phyloP scores from a whole-genome alignment of 75 land plant species.

The Cupressus sempervirens region DNA sequence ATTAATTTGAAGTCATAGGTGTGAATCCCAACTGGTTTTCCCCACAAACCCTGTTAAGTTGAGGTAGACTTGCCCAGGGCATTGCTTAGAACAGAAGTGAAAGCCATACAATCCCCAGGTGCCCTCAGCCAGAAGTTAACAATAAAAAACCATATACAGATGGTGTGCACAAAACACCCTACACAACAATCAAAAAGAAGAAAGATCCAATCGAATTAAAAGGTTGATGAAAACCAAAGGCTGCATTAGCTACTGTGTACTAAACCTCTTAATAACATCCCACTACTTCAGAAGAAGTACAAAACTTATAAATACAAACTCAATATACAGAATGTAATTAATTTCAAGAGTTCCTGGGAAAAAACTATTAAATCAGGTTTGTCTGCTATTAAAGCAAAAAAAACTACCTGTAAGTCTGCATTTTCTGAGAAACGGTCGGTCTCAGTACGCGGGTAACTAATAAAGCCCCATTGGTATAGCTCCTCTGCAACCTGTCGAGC shows the following conservation, averaged over 20 bases:
- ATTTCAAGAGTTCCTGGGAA: background rate
- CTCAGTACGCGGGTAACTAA: conserved; percentile 97
- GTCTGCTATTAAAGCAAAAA: background rate
- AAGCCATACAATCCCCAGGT: background rate
- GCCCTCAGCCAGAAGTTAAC: background rate
- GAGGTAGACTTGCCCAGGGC: background rate
- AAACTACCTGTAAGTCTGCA: conserved; percentile 71
- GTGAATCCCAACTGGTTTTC: background rate
- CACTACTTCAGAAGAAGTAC: background rate
- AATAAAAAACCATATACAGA: background rate
- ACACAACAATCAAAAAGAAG: background rate
- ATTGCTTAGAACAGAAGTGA: background rate
- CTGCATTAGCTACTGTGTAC: background rate
- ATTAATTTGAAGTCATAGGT: background rate
- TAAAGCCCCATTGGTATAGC: conserved; percentile 90
- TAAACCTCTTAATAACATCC: background rate
- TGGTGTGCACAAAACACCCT: background rate
- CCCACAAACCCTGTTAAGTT: background rate
- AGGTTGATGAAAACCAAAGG: background rate
- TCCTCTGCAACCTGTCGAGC: conserved; percentile 74
- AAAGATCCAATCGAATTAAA: background rate
- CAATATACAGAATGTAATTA: background rate
- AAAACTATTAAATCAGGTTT: background rate
- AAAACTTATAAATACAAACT: background rate
- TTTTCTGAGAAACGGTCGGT: conserved; percentile 82